phyloP scores from a whole-genome alignment of 2,329 filamentous ascomycete genomes.

The Rhynchosporium agropyri region DNA sequence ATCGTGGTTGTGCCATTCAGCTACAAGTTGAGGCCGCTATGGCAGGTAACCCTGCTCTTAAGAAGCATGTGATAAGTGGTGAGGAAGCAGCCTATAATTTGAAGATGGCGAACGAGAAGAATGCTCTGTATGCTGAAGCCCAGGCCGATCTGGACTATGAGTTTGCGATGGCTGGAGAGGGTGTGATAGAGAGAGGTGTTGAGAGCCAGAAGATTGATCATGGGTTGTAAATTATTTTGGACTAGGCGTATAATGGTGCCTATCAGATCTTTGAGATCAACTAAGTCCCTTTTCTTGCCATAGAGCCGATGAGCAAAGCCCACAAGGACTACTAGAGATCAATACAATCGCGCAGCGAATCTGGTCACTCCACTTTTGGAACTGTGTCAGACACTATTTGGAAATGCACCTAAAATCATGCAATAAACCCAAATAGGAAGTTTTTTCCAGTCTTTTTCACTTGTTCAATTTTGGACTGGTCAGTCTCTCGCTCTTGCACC shows the following conservation, averaged over 20 bases:
- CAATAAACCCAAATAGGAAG: not conserved
- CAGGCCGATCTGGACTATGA: slow-evolving; percentile 52
- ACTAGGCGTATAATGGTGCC: slow-evolving; percentile 1
- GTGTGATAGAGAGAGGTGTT: slow-evolving; percentile 40
- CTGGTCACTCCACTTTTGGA: not conserved
- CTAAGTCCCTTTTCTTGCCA: not conserved
- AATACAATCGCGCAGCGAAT: not conserved
- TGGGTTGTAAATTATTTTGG: slow-evolving; percentile 25
- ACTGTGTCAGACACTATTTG: not conserved
- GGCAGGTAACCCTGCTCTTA: slow-evolving; percentile 49
- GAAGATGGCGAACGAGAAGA: slow-evolving; percentile 51
- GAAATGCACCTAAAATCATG: not conserved
- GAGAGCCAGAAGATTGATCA: slow-evolving; percentile 39
- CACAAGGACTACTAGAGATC: not conserved
- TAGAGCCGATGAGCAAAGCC: not conserved
- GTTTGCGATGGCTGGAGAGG: slow-evolving; percentile 47
- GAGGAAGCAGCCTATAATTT: slow-evolving; percentile 58
- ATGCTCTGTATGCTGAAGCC: slow-evolving; percentile 50
- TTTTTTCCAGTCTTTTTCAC: not conserved
- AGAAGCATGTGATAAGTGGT: slow-evolving; percentile 57
- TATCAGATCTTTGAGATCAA: not conserved
- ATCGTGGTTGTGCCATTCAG: slow-evolving; percentile 70
- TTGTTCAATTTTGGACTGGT: not conserved
- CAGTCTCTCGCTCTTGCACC: not conserved
- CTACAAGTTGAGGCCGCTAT: slow-evolving; percentile 68